These are phyloP conservation scores for Penicillium cinerascens DNA, from an alignment of 495 filamentous ascomycete genomes.

Conservation along the genomic window DNA sequence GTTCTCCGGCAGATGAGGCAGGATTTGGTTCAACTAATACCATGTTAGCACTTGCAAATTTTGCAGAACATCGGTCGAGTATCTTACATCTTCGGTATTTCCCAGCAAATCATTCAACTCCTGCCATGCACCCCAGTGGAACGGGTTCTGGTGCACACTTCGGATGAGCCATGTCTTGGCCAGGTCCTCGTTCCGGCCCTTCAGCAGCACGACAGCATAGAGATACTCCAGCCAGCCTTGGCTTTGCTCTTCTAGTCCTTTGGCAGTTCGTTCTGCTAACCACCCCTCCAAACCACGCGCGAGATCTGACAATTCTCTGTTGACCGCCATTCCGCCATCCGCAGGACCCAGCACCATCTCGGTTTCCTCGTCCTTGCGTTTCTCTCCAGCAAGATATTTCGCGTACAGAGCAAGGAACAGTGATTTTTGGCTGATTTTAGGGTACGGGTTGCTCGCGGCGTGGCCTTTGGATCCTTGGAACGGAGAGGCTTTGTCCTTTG, in stretches of 20 bases:
- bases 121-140: constrained; percentile 96
- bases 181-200: constrained; percentile 80
- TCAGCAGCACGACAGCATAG: constrained; percentile 85
- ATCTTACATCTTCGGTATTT: constrained; percentile 75
- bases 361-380: constrained; percentile 90
- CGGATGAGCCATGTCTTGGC: constrained; percentile 78
- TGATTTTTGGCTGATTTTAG: constrained; percentile 75
- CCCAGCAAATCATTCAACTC: constrained; percentile 76
- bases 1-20: constrained; percentile 71
- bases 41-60: constrained; percentile 13
- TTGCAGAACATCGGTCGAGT: neutral
- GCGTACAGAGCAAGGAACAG: constrained; percentile 93
- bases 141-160: constrained; percentile 82
- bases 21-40: constrained; percentile 53
- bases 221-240: constrained; percentile 97
- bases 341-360: constrained; percentile 96
- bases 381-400: constrained; percentile 90
- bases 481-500: constrained; percentile 51
- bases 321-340: constrained; percentile 76
- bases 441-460: constrained; percentile 39
- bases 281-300: constrained; percentile 72
- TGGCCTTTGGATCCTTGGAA: constrained; percentile 25
- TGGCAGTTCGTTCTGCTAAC: constrained; percentile 60
- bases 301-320: constrained; percentile 75
- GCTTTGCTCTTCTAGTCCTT: constrained; percentile 58